These are phyloP conservation scores for Triticum timopheevii DNA, from an alignment of 176 grass and related monocot species.

Conservation along the genomic window DNA sequence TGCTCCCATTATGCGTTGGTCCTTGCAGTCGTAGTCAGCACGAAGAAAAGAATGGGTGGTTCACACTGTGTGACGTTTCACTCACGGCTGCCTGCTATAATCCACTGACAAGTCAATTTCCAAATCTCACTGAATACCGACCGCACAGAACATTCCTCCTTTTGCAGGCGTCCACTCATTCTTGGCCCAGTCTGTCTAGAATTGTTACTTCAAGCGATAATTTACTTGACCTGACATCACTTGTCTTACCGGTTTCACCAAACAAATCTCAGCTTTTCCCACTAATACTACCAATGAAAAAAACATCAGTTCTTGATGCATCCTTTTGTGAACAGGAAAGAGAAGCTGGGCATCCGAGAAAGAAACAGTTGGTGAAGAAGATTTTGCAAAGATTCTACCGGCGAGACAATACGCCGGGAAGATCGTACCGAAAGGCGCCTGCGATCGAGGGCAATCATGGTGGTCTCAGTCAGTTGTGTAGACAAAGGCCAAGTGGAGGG, in stretches of 20 bases:
- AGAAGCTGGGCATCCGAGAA: not conserved
- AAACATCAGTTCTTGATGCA: no score
- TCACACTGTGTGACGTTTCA: conserved; percentile 9
- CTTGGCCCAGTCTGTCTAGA: not conserved
- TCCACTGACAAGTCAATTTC: not conserved
- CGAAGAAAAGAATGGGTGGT: not conserved
- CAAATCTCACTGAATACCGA: not conserved
- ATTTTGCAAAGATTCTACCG: not conserved
- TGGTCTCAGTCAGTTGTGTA: not conserved
- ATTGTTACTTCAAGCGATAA: not conserved
- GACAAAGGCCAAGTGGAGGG: not conserved
- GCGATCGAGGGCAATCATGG: conserved; percentile 9
- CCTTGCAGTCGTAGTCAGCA: not conserved
- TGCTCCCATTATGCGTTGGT: not conserved
- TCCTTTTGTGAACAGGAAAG: not conserved
- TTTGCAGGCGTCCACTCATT: not conserved
- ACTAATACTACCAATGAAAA: not conserved
- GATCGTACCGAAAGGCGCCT: not conserved
- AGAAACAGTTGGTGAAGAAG: not conserved
- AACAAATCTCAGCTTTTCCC: not conserved
- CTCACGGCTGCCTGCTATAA: not conserved
- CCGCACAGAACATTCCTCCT: not conserved
- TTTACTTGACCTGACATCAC: not conserved
- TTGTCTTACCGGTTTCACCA: not conserved
- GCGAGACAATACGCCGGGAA: not conserved